These are phyloP conservation scores for Phlebiopsis flavidoalba DNA, from an alignment of 768 basidiomycete genomes.

Conservation along the genomic window DNA sequence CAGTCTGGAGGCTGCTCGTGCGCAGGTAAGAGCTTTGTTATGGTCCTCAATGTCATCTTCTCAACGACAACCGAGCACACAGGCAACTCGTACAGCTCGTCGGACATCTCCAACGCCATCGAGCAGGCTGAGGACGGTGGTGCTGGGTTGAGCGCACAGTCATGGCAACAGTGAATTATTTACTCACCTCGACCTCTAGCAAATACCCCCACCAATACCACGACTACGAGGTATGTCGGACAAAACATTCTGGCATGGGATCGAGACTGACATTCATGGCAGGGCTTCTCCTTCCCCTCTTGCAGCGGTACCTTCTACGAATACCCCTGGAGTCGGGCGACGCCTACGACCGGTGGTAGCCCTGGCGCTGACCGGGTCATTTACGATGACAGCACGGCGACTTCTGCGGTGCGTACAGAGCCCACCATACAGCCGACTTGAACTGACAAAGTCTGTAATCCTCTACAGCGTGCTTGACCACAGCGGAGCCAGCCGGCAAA, in stretches of 20 bases:
- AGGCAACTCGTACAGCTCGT: conserved; percentile 13
- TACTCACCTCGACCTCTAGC: conserved; percentile 6
- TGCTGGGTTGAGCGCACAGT: conserved; percentile 11
- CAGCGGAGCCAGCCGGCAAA: conserved; percentile 16
- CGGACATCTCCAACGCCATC: conserved; percentile 19
- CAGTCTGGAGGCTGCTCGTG: conserved; percentile 20
- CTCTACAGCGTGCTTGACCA: conserved; percentile 19
- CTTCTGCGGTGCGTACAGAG: conserved; percentile 18
- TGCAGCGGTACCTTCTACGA: conserved; percentile 20
- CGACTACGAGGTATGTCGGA: conserved; percentile 19
- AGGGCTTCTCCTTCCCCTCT: conserved; percentile 21
- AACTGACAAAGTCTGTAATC: background rate
- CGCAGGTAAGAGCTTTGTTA: conserved; percentile 8
- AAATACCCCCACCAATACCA: conserved; percentile 25
- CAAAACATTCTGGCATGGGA: too few relatives aligned
- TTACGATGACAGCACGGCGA: conserved; percentile 14
- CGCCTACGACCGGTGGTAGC: conserved; percentile 22
- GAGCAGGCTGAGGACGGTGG: conserved; percentile 18
- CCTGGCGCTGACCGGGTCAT: conserved; percentile 28
- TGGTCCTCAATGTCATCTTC: background rate
- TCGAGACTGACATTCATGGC: background rate
- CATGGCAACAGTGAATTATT: background rate
- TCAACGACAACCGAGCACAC: background rate
- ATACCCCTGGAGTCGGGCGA: conserved; percentile 19
- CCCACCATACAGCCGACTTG: background rate